Evolutionary conservation across 306 rosid genomes (phyloP).

Genomic region (Hippophae tibetana): DNA sequence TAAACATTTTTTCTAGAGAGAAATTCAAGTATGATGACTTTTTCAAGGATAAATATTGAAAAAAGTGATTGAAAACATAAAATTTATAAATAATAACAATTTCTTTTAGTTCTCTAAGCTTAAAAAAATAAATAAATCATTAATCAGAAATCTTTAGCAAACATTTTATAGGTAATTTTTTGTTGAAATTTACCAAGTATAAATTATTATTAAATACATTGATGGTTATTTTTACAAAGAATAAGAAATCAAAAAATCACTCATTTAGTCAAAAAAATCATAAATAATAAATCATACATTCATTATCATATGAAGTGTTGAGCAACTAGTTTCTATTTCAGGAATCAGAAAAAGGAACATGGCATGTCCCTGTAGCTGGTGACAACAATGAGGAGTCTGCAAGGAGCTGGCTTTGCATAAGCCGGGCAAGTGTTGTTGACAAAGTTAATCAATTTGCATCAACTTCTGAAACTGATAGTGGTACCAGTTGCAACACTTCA

Average conservation of each 20-base stretch:
- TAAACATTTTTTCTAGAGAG: no score
- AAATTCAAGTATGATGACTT: no score
- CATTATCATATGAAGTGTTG: constrained; percentile 5
- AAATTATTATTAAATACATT: no score
- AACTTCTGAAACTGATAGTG: constrained; percentile 18
- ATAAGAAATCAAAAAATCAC: neutral
- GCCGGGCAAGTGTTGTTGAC: constrained; percentile 26
- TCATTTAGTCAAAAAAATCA: neutral
- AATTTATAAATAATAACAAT: no score
- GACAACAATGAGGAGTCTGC: constrained; percentile 30
- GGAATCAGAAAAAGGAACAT: constrained; percentile 76
- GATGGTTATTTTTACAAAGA: neutral
- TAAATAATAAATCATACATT: no score
- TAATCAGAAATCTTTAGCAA: no score
- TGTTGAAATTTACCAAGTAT: neutral
- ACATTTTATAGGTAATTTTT: no score
- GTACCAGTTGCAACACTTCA: constrained; percentile 6
- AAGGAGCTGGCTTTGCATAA: constrained; percentile 71
- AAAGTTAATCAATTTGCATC: constrained; percentile 14
- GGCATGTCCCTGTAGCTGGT: constrained; percentile 69
- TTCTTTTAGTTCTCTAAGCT: no score
- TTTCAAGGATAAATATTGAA: no score
- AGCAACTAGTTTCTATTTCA: constrained; percentile 25
- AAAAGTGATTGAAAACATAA: no score
- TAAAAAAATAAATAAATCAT: no score